Conservation (phyloP, 2,329 filamentous ascomycete species). For the Orbilia blumenaviensis region DNA sequence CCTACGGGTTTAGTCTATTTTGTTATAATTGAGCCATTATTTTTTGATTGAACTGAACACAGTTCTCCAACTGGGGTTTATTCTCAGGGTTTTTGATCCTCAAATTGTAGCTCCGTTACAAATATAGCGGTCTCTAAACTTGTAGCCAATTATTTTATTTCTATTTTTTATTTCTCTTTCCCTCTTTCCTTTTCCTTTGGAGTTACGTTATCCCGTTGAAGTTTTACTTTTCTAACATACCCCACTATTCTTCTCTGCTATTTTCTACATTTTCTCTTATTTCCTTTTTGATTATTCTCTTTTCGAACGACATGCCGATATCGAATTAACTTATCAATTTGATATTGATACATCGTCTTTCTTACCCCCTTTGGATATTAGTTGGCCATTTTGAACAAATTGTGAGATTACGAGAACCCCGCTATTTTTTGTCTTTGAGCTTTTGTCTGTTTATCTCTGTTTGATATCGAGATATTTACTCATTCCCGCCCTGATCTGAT, state of each 20-base stretch:
- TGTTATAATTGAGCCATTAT: slow-evolving; percentile 52
- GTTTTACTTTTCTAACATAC: slow-evolving; percentile 48
- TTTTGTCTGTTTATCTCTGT: slow-evolving; percentile 2
- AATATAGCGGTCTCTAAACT: slow-evolving; percentile 49
- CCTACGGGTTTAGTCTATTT: slow-evolving; percentile 43
- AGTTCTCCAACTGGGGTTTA: neutral
- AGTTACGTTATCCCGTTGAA: slow-evolving; percentile 55
- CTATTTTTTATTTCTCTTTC: slow-evolving; percentile 38
- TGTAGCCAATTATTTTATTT: slow-evolving; percentile 50
- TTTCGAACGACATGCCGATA: neutral
- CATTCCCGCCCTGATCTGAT: neutral
- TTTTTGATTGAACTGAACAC: slow-evolving; percentile 25
- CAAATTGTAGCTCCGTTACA: slow-evolving; percentile 33
- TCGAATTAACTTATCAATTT: neutral
- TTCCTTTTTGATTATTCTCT: slow-evolving; percentile 15
- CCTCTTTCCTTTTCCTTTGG: slow-evolving; percentile 49
- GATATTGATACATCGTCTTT: slow-evolving; percentile 3
- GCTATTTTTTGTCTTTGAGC: neutral
- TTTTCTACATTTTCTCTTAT: slow-evolving; percentile 20
- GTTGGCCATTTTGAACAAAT: slow-evolving; percentile 14
- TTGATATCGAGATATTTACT: slow-evolving; percentile 11
- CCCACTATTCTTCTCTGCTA: slow-evolving; percentile 38
- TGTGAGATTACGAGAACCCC: slow-evolving; percentile 26
- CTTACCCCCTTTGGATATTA: neutral
- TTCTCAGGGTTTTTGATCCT: neutral